Conservation (phyloP, 768 basidiomycete genomes). For the Pisolithus albus region DNA sequence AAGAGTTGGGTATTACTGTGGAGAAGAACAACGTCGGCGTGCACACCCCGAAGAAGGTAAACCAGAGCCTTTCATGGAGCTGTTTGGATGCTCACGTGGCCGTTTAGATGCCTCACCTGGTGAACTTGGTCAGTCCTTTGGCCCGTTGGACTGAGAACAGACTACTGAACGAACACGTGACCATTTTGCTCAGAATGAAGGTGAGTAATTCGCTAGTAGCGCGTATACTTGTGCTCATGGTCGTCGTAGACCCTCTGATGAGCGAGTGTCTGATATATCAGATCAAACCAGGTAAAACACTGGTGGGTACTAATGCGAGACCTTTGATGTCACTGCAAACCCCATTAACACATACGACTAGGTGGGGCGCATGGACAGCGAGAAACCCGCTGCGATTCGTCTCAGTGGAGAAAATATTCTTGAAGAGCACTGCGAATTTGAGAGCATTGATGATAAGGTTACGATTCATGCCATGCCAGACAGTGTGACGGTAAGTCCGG, state of each 20-base stretch:
- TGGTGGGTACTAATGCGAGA: constrained; percentile 37
- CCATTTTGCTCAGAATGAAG: constrained; percentile 54
- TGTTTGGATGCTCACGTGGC: constrained; percentile 7
- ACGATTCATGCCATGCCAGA: constrained; percentile 71
- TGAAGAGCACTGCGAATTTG: constrained; percentile 89
- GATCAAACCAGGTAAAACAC: constrained; percentile 77
- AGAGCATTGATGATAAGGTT: constrained; percentile 81
- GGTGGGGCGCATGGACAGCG: constrained; percentile 85
- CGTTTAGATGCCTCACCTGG: constrained; percentile 82
- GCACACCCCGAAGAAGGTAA: constrained; percentile 91
- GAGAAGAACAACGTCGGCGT: constrained; percentile 96
- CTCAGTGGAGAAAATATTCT: constrained; percentile 89
- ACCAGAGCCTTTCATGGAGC: constrained; percentile 7
- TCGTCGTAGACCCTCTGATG: constrained; percentile 79
- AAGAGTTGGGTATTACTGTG: constrained; percentile 95
- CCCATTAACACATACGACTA: constrained; percentile 26
- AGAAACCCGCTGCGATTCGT: constrained; percentile 78
- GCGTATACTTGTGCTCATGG: constrained; percentile 7
- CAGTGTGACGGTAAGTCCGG: constrained; percentile 66
- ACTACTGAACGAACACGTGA: constrained; percentile 10
- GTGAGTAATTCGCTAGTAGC: constrained; percentile 28
- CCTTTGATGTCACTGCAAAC: not conserved
- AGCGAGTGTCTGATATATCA: constrained; percentile 93
- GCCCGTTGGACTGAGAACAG: not conserved
- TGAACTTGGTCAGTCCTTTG: constrained; percentile 69